These are phyloP conservation scores for Stagonosporopsis rhizophila DNA, from an alignment of 2,329 filamentous ascomycete genomes.

Conservation along the genomic window DNA sequence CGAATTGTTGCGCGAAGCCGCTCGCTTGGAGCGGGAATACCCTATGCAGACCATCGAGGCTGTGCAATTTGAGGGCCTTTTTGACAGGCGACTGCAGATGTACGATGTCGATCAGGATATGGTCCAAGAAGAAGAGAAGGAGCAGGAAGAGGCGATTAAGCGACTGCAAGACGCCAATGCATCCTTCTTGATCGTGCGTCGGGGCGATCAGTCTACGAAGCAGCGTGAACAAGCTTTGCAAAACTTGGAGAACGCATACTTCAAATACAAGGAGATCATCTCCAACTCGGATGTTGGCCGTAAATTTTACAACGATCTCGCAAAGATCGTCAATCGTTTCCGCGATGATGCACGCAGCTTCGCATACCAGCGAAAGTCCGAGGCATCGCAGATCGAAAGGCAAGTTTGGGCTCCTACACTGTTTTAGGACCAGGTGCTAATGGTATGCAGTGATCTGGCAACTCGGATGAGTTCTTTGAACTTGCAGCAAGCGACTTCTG, in stretches of 20 bases:
- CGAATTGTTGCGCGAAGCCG: slow-evolving; percentile 82
- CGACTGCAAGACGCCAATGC: slow-evolving; percentile 78
- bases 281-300: slow-evolving; percentile 88
- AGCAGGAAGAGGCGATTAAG: slow-evolving; percentile 75
- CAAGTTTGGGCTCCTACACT: slow-evolving; percentile 51
- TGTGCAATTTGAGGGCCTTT: slow-evolving; percentile 90
- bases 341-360: slow-evolving; percentile 81
- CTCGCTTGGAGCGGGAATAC: slow-evolving; percentile 83
- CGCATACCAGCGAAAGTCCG: slow-evolving; percentile 79
- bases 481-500: slow-evolving; percentile 54
- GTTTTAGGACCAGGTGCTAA: slow-evolving; percentile 15
- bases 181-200: slow-evolving; percentile 76
- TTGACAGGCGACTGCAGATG: slow-evolving; percentile 78
- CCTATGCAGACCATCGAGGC: slow-evolving; percentile 84
- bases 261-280: slow-evolving; percentile 96
- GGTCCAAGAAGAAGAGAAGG: slow-evolving; percentile 72
- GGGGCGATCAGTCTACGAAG: slow-evolving; percentile 68
- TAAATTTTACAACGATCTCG: slow-evolving; percentile 97
- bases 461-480: slow-evolving; percentile 67
- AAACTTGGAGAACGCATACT: slow-evolving; percentile 86
- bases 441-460: slow-evolving; percentile 58
- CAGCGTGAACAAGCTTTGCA: slow-evolving; percentile 89
- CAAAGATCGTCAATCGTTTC: slow-evolving; percentile 84
- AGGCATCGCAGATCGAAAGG: slow-evolving; percentile 81
- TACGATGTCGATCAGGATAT: slow-evolving; percentile 82